Base-by-base conservation (phyloP, 306 rosid species). In the Quercus agrifolia region DNA sequence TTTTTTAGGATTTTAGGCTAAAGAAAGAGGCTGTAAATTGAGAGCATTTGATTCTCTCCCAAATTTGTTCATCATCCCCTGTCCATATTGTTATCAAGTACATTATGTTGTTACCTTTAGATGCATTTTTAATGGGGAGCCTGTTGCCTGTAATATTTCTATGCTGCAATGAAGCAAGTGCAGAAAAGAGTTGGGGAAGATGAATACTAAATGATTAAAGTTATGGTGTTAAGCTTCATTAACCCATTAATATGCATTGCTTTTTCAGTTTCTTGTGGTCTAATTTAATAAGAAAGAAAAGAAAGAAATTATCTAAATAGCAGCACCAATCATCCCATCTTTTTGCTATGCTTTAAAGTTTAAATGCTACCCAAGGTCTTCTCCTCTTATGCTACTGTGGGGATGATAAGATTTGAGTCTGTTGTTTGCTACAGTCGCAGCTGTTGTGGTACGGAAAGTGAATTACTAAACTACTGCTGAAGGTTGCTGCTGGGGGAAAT, bases 1-100 rank as follows among this genome's bases (percentile, higher is more conserved):
- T 83, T 88, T 84, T 82, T 90, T 86, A 92, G 85, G 90, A 89
- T 89, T 88, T 87, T 89, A 89, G 98, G 94, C 92, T 78, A 70
- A 87, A 82, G 85, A 86, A 78, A 83, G 92, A 83, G 96, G 94
- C 89, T 91, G 96, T 91, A 88, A 88, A 88, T 89, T 82, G 78
- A 73, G 89, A 85, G 84, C 82, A 78, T 78, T 83, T 81, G 63
- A 82, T 82, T 85, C 68, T 80, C 83, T 56, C 85, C 58, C 73
- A 85, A 83, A 86, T 90, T 85, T 83, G 85, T 87, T 84, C 77
- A 80, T 82, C 82, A 77, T 67, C 74, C 83, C 80, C 84, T 30
- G 33, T 82, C 77, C 84, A 76, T 75, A 78, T 78, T 84, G 73
- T 78, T 77, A 76, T 73, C 84, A 81, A 49, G 69, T 31, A 30